A percentile compares a stretch with the other conserved stretches of the same genome.
Conservation (phyloP, 2,329 filamentous ascomycete species). For the Hypoxylon sp. region DNA sequence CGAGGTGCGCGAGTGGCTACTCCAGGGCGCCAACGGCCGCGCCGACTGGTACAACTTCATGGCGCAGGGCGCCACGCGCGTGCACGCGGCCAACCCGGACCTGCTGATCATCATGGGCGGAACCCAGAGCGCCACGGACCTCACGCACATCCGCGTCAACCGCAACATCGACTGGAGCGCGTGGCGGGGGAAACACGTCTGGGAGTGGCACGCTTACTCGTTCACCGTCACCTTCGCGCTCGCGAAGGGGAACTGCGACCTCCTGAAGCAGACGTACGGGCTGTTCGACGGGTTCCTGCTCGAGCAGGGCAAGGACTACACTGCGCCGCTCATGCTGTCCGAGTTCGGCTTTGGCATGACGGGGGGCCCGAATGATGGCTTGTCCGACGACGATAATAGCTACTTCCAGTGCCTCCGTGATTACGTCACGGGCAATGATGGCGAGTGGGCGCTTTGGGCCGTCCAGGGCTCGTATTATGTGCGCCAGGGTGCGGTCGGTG, state of each 20-base stretch:
- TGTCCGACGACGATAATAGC: slow-evolving; percentile 60
- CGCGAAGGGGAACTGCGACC: slow-evolving; percentile 60
- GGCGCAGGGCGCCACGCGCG: slow-evolving; percentile 62
- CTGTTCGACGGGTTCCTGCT: slow-evolving; percentile 67
- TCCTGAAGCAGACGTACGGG: slow-evolving; percentile 63
- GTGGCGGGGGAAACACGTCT: slow-evolving; percentile 69
- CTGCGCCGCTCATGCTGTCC: slow-evolving; percentile 69
- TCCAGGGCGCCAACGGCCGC: slow-evolving; percentile 64
- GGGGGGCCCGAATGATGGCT: slow-evolving; percentile 59
- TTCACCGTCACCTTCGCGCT: slow-evolving; percentile 66
- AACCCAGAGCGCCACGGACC: slow-evolving; percentile 67
- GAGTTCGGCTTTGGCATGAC: slow-evolving; percentile 71
- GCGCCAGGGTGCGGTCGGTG: slow-evolving; percentile 64
- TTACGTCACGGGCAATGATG: slow-evolving; percentile 69
- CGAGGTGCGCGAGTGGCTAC: slow-evolving; percentile 66
- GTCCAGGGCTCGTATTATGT: slow-evolving; percentile 73
- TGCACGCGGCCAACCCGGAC: slow-evolving; percentile 68
- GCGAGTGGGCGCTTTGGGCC: slow-evolving; percentile 73
- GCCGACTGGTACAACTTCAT: slow-evolving; percentile 67
- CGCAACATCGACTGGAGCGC: slow-evolving; percentile 61
- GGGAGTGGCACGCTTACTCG: slow-evolving; percentile 72
- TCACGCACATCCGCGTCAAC: slow-evolving; percentile 60
- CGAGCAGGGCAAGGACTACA: slow-evolving; percentile 62
- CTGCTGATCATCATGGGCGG: slow-evolving; percentile 70
- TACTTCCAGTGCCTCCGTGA: slow-evolving; percentile 68